Evolutionary conservation across 2,329 filamentous ascomycete genomes (phyloP).

Genomic region (Cladophialophora exuberans): DNA sequence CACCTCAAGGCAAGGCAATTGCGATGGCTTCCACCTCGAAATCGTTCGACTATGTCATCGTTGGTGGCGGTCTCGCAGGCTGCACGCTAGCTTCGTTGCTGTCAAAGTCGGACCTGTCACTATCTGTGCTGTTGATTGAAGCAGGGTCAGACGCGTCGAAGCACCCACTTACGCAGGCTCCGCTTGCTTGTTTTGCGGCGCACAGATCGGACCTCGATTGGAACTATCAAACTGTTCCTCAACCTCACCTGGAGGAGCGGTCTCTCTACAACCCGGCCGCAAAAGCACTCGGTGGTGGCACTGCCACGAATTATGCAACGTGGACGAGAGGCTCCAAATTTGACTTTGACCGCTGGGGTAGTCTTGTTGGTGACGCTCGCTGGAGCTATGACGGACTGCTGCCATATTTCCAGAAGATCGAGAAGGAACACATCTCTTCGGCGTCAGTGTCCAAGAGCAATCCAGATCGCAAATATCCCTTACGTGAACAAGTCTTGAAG

Average conservation of each 20-base stretch:
- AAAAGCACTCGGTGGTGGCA: constrained; percentile 48
- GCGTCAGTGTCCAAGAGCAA: constrained; percentile 37
- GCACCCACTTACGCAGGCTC: constrained; percentile 10
- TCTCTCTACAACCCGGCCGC: constrained; percentile 2
- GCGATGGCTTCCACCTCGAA: background rate
- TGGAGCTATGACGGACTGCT: constrained; percentile 53
- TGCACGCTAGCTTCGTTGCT: constrained; percentile 49
- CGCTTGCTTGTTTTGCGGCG: constrained; percentile 1
- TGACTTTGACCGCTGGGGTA: constrained; percentile 55
- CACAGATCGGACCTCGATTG: constrained; percentile 31
- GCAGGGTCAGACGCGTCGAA: constrained; percentile 4
- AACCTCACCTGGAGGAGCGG: constrained; percentile 22
- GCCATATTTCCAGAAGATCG: constrained; percentile 50
- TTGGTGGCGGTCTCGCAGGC: constrained; percentile 61
- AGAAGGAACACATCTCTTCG: constrained; percentile 40
- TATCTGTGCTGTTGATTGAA: constrained; percentile 11
- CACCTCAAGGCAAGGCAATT: background rate
- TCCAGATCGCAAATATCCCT: constrained; percentile 41
- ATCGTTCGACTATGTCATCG: constrained; percentile 41
- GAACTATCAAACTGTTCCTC: constrained; percentile 36
- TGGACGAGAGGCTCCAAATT: constrained; percentile 50
- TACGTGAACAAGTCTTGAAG: constrained; percentile 40
- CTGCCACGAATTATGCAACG: constrained; percentile 43
- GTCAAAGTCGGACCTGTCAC: constrained; percentile 16
- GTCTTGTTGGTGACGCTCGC: constrained; percentile 43